phyloP scores from a whole-genome alignment of 2,329 filamentous ascomycete genomes.

The Daldinia sp. region DNA sequence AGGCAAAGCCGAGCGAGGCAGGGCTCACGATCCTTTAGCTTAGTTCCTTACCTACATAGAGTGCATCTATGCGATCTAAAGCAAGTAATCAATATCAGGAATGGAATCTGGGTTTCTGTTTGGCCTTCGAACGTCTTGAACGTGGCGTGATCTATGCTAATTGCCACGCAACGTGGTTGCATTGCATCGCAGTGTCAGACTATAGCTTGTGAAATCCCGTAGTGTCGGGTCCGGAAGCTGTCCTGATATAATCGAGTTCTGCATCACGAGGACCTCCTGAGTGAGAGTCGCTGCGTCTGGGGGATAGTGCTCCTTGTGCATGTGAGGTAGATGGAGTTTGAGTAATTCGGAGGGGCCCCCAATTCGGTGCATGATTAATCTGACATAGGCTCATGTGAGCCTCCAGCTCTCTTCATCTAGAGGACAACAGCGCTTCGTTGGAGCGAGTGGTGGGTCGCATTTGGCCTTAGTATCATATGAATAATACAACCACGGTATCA shows the following conservation, averaged over 20 bases:
- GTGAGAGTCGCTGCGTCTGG: slow-evolving; percentile 12
- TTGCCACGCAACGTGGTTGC: slow-evolving; percentile 33
- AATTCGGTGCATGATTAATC: slow-evolving; percentile 10
- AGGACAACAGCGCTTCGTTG: neutral
- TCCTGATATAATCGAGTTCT: slow-evolving; percentile 7
- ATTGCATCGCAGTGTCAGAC: slow-evolving; percentile 23
- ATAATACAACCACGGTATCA: slow-evolving; percentile 14
- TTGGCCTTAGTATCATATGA: slow-evolving; percentile 1
- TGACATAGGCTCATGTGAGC: slow-evolving; percentile 16
- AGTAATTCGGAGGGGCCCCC: slow-evolving; percentile 5
- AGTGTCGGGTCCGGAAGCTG: slow-evolving; percentile 22
- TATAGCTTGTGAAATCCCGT: slow-evolving; percentile 11
- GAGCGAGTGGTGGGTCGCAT: slow-evolving; percentile 16
- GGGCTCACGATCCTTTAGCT: slow-evolving; percentile 6
- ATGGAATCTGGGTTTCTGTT: slow-evolving; percentile 13
- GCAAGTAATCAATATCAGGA: slow-evolving; percentile 15
- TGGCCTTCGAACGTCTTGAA: neutral
- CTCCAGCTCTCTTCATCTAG: slow-evolving; percentile 5
- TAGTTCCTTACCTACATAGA: neutral
- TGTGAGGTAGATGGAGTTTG: neutral
- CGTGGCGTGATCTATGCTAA: slow-evolving; percentile 25
- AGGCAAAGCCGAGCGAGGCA: slow-evolving; percentile 13
- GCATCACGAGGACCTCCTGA: slow-evolving; percentile 11
- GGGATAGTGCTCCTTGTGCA: neutral
- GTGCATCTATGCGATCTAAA: neutral